Evolutionary conservation across 2,329 filamentous ascomycete species (phyloP).

Genomic region (Aspergillus fumigatus): DNA sequence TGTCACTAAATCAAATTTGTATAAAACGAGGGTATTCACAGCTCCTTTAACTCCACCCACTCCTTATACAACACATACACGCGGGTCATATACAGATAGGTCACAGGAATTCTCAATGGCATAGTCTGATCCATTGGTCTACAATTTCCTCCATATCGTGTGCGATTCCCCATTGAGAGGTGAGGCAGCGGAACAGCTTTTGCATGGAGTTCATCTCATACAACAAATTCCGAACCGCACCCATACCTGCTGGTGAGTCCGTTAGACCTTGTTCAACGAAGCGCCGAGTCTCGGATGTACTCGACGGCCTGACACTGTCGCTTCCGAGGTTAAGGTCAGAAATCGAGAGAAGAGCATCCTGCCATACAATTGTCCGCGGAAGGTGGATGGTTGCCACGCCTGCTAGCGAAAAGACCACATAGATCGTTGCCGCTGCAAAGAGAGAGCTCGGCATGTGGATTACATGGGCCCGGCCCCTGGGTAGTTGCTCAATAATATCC

Average conservation of each 20-base stretch:
- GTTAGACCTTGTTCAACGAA: constrained; percentile 33
- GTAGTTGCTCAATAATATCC: constrained; percentile 44
- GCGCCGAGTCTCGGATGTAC: constrained; percentile 34
- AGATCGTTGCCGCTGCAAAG: constrained; percentile 42
- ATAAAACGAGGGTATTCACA: too few species aligned
- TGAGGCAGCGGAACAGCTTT: constrained; percentile 43
- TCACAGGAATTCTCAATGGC: constrained; percentile 26
- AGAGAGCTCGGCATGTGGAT: constrained; percentile 44
- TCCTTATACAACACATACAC: background rate
- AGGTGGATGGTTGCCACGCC: constrained; percentile 36
- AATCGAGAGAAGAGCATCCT: constrained; percentile 33
- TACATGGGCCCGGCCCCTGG: constrained; percentile 42
- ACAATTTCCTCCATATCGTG: constrained; percentile 44
- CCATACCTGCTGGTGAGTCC: constrained; percentile 16
- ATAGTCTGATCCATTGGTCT: constrained; percentile 42
- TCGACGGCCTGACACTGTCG: constrained; percentile 18
- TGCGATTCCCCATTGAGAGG: constrained; percentile 44
- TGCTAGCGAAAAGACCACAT: constrained; percentile 38
- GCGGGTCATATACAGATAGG: background rate
- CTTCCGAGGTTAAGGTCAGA: constrained; percentile 25
- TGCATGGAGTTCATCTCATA: constrained; percentile 47
- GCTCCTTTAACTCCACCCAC: too few species aligned
- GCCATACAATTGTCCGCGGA: constrained; percentile 40
- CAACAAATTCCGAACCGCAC: constrained; percentile 37
- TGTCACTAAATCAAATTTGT: too few species aligned